Base-by-base conservation (phyloP, 2,329 filamentous ascomycete genomes). In the Helminthosporium solani region DNA sequence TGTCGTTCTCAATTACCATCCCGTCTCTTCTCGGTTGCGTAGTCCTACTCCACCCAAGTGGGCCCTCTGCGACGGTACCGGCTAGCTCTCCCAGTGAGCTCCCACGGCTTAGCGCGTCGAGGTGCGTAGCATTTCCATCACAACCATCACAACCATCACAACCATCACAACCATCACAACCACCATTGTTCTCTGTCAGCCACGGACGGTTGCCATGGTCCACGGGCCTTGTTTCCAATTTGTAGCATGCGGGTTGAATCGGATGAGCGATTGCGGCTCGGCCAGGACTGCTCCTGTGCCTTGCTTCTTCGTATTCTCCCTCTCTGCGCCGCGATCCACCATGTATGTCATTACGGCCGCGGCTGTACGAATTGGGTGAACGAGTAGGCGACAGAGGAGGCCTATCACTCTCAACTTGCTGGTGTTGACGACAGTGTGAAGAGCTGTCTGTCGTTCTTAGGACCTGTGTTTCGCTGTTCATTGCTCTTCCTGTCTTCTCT, bases 331-430 rank as follows among this genome's bases (percentile, higher is more conserved):
- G 19, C 15, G 38, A 36, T 45, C 15, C 34, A 15, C 43, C 31
- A 28, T 40, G 37, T 23, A 39, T 51, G 47, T 23, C 50, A 38
- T 49, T 50, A 48, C 54, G 54, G 52, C 54, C 54, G 54, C 52
- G 48, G 50, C 40, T 47, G 47, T 41, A 41, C 31, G 38, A 14
- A 31, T 34, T 46, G 47, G 36, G 42, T 15, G 30, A 38, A 25
- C 21, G 2, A 14, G 25, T 38, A 14, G 20, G 35, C 14, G 23
- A 12, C 7, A 11, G 20, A 27, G 8, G 16, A 36, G 14, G 5
- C 16, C 14, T 12, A 5, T 2, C 20, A 8, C n/a, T 18, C 11
- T 38, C 20, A 38, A 9, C 19, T 16, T 38, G 28, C 5, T 31
- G 28, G 23, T 14, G 3, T 14, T 15, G n/a, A n/a, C n/a, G n/a